Evolutionary conservation across 805 yeast species (phyloP).

Genomic region (Hagleromyces aurorensis): DNA sequence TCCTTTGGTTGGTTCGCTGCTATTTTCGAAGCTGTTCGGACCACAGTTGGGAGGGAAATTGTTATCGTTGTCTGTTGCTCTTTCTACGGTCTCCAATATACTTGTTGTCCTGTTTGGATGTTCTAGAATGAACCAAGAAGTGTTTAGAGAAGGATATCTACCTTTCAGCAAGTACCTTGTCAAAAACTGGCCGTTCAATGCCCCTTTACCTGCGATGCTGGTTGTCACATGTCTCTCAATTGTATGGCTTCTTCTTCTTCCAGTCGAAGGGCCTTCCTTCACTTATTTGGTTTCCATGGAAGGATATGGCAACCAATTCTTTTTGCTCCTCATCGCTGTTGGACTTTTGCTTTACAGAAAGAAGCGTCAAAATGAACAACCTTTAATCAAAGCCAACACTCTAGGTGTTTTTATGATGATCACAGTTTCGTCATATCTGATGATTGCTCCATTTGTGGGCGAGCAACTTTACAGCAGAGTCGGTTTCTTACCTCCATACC

Average conservation of each 20-base stretch:
- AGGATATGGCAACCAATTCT: slow-evolving; percentile 40
- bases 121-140: slow-evolving; percentile 58
- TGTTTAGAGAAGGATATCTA: slow-evolving; percentile 53
- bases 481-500: slow-evolving; percentile 32
- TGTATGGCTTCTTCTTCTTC: slow-evolving; percentile 29
- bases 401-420: slow-evolving; percentile 42
- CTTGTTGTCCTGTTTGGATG: slow-evolving; percentile 52
- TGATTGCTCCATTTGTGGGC: slow-evolving; percentile 39
- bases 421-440: slow-evolving; percentile 39
- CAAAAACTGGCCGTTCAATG: slow-evolving; percentile 46
- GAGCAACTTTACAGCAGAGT: slow-evolving; percentile 14
- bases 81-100: slow-evolving; percentile 57
- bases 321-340: slow-evolving; percentile 43
- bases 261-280: slow-evolving; percentile 33
- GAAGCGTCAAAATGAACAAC: slow-evolving; percentile 39
- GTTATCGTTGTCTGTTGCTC: slow-evolving; percentile 48
- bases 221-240: slow-evolving; percentile 30
- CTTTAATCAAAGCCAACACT: slow-evolving; percentile 45
- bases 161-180: slow-evolving; percentile 48
- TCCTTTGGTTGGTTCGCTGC: slow-evolving; percentile 49
- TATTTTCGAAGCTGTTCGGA: slow-evolving; percentile 52
- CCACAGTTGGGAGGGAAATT: slow-evolving; percentile 43
- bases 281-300: slow-evolving; percentile 39
- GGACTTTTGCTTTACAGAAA: slow-evolving; percentile 50
- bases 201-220: slow-evolving; percentile 46